A percentile compares a stretch with the other conserved stretches of the same genome.
These are phyloP conservation scores for Brassica cretica DNA, from an alignment of 345 rosid genomes.

Conservation along the genomic window DNA sequence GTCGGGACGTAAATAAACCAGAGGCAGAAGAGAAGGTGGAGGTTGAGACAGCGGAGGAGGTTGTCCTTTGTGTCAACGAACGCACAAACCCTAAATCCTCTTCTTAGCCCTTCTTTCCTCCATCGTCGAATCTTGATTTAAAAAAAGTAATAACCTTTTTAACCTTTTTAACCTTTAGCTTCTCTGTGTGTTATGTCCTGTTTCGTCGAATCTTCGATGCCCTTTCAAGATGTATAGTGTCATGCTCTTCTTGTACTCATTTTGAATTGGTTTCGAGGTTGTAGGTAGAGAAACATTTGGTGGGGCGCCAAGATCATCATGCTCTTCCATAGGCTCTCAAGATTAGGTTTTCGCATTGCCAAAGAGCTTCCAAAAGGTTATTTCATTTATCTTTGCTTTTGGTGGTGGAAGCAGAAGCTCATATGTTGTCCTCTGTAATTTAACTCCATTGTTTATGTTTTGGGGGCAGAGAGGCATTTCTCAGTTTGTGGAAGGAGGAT, in stretches of 20 bases:
- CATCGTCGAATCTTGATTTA: background rate
- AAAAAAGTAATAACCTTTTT: background rate
- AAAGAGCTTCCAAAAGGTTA: slow-evolving; percentile 59
- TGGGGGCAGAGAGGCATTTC: slow-evolving; percentile 40
- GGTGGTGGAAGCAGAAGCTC: background rate
- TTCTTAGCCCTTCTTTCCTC: background rate
- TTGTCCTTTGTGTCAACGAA: background rate
- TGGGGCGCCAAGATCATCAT: slow-evolving; percentile 34
- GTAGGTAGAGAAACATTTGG: slow-evolving; percentile 6
- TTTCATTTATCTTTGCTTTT: slow-evolving; percentile 4
- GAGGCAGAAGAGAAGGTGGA: slow-evolving; percentile 2
- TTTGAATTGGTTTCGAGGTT: slow-evolving; percentile 9
- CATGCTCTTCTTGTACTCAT: background rate
- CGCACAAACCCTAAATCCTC: slow-evolving; percentile 25
- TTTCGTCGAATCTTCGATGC: background rate
- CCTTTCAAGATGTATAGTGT: background rate
- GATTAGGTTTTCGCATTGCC: slow-evolving; percentile 45
- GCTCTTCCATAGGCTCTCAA: slow-evolving; percentile 47
- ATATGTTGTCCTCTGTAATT: background rate
- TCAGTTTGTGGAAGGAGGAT: slow-evolving; percentile 22
- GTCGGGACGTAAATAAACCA: background rate
- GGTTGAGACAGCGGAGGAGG: background rate
- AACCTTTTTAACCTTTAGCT: background rate
- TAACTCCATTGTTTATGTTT: background rate
- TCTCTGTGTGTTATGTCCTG: background rate